These are phyloP conservation scores for Starmerella potacharoeniae DNA, from an alignment of 805 yeast species.

Conservation along the genomic window DNA sequence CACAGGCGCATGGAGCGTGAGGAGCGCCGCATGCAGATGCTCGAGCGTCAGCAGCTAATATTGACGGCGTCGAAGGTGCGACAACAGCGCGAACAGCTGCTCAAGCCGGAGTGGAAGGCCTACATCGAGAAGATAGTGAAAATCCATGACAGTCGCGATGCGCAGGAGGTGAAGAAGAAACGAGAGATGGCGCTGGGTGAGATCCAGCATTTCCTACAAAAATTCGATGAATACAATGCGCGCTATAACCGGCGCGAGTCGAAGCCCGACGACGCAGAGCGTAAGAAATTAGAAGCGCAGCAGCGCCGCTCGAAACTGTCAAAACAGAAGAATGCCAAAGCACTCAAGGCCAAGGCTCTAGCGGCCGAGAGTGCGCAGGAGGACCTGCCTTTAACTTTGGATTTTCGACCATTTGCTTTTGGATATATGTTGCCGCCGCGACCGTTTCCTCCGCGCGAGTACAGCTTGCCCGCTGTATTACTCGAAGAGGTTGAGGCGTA, in stretches of 20 bases:
- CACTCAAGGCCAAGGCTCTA: neutral
- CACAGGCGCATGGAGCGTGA: constrained; percentile 54
- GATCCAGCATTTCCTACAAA: constrained; percentile 28
- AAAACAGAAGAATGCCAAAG: neutral
- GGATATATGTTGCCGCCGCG: constrained; percentile 17
- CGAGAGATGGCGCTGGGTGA: constrained; percentile 42
- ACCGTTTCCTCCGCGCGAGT: constrained; percentile 18
- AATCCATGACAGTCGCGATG: constrained; percentile 39
- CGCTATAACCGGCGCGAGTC: constrained; percentile 9
- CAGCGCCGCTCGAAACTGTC: constrained; percentile 2
- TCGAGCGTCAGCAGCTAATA: constrained; percentile 43
- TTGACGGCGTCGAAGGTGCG: constrained; percentile 44
- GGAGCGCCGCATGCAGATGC: constrained; percentile 47
- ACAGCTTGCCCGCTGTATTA: constrained; percentile 10
- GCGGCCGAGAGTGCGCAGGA: neutral
- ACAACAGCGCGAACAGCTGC: constrained; percentile 35
- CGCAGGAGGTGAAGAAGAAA: constrained; percentile 42
- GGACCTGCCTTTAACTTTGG: neutral
- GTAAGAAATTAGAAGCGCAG: neutral
- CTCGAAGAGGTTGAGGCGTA: constrained; percentile 10
- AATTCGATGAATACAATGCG: constrained; percentile 13
- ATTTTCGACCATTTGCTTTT: constrained; percentile 17
- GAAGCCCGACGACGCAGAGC: constrained; percentile 4
- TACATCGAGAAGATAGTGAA: constrained; percentile 39
- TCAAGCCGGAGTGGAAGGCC: constrained; percentile 39